Percentiles rank a stretch among this genome's conserved stretches.
phyloP scores from a whole-genome alignment of 2,329 filamentous ascomycete genomes.

The Alternaria longipes region DNA sequence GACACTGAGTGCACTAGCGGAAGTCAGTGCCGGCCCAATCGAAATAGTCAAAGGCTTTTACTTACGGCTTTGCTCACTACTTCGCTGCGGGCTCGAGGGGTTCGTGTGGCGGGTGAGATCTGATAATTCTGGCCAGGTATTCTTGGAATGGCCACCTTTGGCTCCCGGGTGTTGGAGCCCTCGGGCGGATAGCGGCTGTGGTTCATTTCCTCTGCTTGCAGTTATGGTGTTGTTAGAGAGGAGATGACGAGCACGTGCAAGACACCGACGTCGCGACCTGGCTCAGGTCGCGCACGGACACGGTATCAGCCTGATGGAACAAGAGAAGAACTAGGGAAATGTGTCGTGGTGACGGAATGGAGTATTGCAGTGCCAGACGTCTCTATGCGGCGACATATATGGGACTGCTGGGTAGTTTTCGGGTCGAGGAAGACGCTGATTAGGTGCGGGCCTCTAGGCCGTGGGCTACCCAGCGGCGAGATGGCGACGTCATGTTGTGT shows the following conservation, averaged over 20 bases:
- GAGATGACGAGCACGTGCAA: neutral
- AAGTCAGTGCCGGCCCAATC: constrained; percentile 8
- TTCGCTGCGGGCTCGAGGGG: constrained; percentile 13
- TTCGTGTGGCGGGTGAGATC: neutral
- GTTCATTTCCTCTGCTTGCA: no score
- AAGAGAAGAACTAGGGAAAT: no score
- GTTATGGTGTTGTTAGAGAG: neutral
- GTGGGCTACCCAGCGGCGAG: neutral
- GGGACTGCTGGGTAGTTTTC: neutral
- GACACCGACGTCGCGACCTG: no score
- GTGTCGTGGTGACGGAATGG: constrained; percentile 1
- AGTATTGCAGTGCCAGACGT: neutral
- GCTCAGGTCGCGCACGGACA: no score
- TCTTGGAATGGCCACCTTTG: constrained; percentile 19
- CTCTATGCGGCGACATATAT: neutral
- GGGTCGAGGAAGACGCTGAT: neutral
- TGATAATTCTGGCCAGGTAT: constrained; percentile 8
- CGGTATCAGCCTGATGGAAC: no score
- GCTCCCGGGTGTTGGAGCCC: constrained; percentile 1
- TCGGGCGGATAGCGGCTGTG: constrained; percentile 2
- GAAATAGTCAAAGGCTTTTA: neutral
- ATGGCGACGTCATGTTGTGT: constrained; percentile 8
- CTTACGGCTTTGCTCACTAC: constrained; percentile 28
- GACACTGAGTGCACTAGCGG: constrained; percentile 27
- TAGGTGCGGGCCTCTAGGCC: neutral